Base-by-base conservation (phyloP, 2,329 filamentous ascomycete genomes). In the Apiospora pterosperma region DNA sequence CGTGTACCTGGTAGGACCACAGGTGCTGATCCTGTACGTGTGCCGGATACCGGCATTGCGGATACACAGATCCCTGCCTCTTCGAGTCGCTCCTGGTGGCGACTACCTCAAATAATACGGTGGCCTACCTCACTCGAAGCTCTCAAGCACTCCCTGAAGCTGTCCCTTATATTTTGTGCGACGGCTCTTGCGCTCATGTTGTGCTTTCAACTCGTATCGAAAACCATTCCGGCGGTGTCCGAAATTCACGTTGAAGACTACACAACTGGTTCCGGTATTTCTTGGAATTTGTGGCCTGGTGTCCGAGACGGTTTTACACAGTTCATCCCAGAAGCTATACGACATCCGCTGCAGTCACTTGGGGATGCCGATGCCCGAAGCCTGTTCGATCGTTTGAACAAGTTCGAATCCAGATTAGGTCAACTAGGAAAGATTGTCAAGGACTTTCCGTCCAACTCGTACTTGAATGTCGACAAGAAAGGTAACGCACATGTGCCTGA, bases 401-500 rank as follows among this genome's bases (percentile, higher is more conserved):
- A 80, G 58, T 71, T 72, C 23, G 69, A 73, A 6, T 69, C 75
- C 4, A 67, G 66, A 36, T 73, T 75, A 11, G 69, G 80, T 1
- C 78, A 28, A 16, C 42, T 65, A 6, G 69, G 79, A 16, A 79
- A 80, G 38, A 64, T 75, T 2, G 62, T 77, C 34, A 61, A 69
- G 5, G 67, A 70, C 4, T 71, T 90, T 3, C 90, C 90, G 0
- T 79, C 83, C 14, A 69, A 84, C 11, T 78, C 92, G 5, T 83
- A 85, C 65, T 82, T 90, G 68, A 80, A 83, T 16, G 79, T 81
- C 8, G 78, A 83, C 64, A 75, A 78, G 38, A 75, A 84, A 36
- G 89, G 88, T 16, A 80, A 83, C 11, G 75, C 80, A 0, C 76
- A 84, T 25, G 84, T 92, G 19, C 78, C 84, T 0, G 80, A 85